Percentiles rank a stretch among this genome's conserved stretches.
These are phyloP conservation scores for Colletotrichum sp. DNA, from an alignment of 2,329 filamentous ascomycete species.

Conservation along the genomic window DNA sequence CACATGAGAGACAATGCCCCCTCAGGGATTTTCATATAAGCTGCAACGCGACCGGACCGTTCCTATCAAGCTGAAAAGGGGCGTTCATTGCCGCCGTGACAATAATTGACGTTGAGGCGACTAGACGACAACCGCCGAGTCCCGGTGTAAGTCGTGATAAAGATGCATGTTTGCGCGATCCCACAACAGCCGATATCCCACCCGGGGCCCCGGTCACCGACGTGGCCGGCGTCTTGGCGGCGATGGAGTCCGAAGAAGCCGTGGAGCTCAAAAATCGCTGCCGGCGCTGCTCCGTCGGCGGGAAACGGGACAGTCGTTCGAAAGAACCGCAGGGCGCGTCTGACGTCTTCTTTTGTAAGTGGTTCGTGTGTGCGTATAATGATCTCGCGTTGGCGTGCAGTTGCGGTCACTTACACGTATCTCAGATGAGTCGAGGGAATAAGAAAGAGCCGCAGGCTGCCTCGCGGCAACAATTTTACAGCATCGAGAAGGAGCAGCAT, in stretches of 20 bases:
- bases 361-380: neutral
- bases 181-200: neutral
- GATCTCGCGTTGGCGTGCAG: neutral
- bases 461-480: neutral
- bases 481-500: neutral
- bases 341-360: neutral
- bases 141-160: neutral
- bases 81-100: neutral
- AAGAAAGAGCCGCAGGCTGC: neutral
- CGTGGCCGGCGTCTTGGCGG: neutral
- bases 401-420: neutral
- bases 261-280: neutral
- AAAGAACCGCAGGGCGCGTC: neutral
- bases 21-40: neutral
- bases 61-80: no score
- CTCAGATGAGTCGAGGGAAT: neutral
- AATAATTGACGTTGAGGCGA: neutral
- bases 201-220: neutral
- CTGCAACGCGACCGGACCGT: neutral
- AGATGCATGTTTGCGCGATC: conserved; percentile 14
- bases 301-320: neutral
- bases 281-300: neutral
- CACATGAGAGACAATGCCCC: neutral
- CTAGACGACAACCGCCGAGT: neutral
- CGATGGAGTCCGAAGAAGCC: neutral